Conservation (phyloP, 2,329 filamentous ascomycete genomes). For the Ascochyta viciae-villosae region DNA sequence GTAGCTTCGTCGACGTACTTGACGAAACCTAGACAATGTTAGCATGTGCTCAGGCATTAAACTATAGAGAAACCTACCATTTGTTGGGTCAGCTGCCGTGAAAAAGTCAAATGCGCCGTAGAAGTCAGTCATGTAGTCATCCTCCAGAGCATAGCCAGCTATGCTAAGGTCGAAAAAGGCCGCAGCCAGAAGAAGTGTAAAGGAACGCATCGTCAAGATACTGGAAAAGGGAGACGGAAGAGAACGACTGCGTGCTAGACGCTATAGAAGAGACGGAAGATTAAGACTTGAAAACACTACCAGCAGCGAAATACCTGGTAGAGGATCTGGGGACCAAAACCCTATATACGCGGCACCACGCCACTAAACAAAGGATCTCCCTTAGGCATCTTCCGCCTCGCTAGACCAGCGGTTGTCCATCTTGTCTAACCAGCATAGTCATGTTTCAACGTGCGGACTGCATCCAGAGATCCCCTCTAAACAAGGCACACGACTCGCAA, state of each 20-base stretch:
- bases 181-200: slow-evolving; percentile 44
- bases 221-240: slow-evolving; percentile 22
- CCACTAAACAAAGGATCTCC: slow-evolving; percentile 1
- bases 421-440: slow-evolving; percentile 17
- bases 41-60: not conserved
- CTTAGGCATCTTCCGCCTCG: slow-evolving; percentile 1
- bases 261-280: slow-evolving; percentile 35
- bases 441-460: slow-evolving; percentile 26
- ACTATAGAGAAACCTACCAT: slow-evolving; percentile 37
- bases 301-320: slow-evolving; percentile 24
- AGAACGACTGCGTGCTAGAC: slow-evolving; percentile 44
- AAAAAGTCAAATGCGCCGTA: slow-evolving; percentile 56
- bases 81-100: slow-evolving; percentile 53
- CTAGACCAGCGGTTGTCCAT: slow-evolving; percentile 8
- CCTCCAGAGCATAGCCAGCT: slow-evolving; percentile 51
- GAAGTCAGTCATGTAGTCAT: slow-evolving; percentile 53
- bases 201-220: slow-evolving; percentile 44
- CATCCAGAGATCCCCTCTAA: slow-evolving; percentile 28
- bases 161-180: slow-evolving; percentile 46
- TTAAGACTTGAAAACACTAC: slow-evolving; percentile 26
- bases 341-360: slow-evolving; percentile 15
- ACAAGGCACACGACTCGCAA: slow-evolving; percentile 20
- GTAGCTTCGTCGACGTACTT: slow-evolving; percentile 51
- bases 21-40: slow-evolving; percentile 42
- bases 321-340: slow-evolving; percentile 10